phyloP scores from a whole-genome alignment of 352 stramenopile genomes.

The Globisporangium acanthophoron region DNA sequence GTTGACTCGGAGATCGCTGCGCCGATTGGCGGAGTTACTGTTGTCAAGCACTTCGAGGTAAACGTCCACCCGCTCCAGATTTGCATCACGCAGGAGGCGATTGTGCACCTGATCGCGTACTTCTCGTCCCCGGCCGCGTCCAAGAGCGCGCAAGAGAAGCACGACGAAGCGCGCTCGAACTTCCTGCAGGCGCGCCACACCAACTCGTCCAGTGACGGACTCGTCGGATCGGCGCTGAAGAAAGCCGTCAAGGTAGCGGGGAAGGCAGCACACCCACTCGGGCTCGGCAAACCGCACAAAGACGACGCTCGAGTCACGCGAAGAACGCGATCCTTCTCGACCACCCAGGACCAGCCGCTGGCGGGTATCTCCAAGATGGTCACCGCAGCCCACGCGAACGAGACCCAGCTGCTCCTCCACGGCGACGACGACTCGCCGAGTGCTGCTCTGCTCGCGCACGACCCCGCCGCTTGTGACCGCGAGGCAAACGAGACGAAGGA shows the following conservation, averaged over 20 bases:
- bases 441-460: background rate
- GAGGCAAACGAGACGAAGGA: constrained; percentile 39
- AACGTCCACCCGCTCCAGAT: constrained; percentile 85
- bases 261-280: constrained; percentile 53
- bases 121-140: constrained; percentile 26
- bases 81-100: constrained; percentile 73
- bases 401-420: constrained; percentile 19
- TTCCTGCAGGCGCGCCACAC: constrained; percentile 37
- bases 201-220: constrained; percentile 22
- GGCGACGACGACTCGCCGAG: background rate
- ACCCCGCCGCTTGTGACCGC: background rate
- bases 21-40: constrained; percentile 43
- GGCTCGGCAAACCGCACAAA: constrained; percentile 26
- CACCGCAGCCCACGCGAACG: constrained; percentile 20
- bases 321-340: constrained; percentile 9
- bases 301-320: constrained; percentile 3
- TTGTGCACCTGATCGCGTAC: constrained; percentile 64
- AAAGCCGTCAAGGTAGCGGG: constrained; percentile 58
- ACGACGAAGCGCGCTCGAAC: constrained; percentile 55
- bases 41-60: constrained; percentile 82
- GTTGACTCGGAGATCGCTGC: constrained; percentile 69
- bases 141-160: constrained; percentile 35
- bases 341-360: constrained; percentile 34
- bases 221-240: constrained; percentile 44
- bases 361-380: constrained; percentile 19